Percentiles rank a stretch among this genome's conserved stretches.
Conservation (phyloP, 2,329 filamentous ascomycete genomes). For the Monilinia aucupariae region DNA sequence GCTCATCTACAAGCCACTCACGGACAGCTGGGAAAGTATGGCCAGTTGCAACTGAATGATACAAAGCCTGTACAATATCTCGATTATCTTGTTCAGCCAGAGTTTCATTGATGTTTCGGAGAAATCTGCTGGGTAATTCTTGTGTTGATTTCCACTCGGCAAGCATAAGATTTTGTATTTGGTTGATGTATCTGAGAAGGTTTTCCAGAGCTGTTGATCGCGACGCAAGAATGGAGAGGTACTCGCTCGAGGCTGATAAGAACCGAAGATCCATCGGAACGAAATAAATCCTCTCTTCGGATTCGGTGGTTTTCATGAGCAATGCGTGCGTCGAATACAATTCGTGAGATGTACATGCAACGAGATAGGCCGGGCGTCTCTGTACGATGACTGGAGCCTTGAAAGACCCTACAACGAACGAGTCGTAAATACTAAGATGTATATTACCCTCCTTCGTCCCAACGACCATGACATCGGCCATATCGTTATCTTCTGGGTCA, state of each 20-base stretch:
- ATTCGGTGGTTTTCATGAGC: slow-evolving; percentile 47
- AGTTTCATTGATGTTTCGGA: slow-evolving; percentile 71
- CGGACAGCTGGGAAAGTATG: slow-evolving; percentile 68
- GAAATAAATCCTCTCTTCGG: slow-evolving; percentile 48
- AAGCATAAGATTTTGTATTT: slow-evolving; percentile 72
- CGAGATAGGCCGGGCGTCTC: slow-evolving; percentile 33
- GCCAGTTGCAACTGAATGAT: slow-evolving; percentile 79
- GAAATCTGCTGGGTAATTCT: slow-evolving; percentile 72
- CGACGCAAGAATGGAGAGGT: slow-evolving; percentile 76
- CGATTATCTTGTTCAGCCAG: slow-evolving; percentile 60
- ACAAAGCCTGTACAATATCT: slow-evolving; percentile 68
- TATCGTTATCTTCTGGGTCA: slow-evolving; percentile 59
- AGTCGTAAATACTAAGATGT: slow-evolving; percentile 79
- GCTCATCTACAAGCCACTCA: slow-evolving; percentile 83
- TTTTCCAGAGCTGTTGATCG: slow-evolving; percentile 87
- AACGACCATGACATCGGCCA: slow-evolving; percentile 73
- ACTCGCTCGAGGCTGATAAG: slow-evolving; percentile 69
- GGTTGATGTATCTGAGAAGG: slow-evolving; percentile 75
- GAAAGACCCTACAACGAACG: slow-evolving; percentile 70
- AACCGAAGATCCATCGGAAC: slow-evolving; percentile 80
- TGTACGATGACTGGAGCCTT: slow-evolving; percentile 39
- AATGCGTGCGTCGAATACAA: slow-evolving; percentile 71
- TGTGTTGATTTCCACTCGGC: slow-evolving; percentile 78
- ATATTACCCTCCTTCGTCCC: slow-evolving; percentile 66
- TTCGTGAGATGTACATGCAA: slow-evolving; percentile 65